Evolutionary conservation across 78 protist species (phyloP).

Genomic region (Bigelowiella natans): DNA sequence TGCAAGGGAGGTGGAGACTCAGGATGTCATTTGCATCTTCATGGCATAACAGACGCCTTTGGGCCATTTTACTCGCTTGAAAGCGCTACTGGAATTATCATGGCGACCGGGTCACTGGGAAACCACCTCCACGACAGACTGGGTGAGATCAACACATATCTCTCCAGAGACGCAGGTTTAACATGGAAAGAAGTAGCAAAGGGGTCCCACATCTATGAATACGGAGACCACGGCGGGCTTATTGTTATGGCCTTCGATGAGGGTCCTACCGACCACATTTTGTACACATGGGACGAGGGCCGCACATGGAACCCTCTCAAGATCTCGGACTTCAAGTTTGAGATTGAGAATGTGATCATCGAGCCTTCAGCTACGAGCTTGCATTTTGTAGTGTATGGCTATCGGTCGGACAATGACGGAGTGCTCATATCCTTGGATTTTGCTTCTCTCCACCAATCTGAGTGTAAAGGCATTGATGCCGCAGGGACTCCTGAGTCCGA

Average conservation of each 20-base stretch:
- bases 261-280: neutral
- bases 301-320: neutral
- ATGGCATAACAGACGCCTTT: neutral
- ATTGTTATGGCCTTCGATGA: neutral
- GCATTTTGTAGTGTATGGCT: conserved; percentile 5
- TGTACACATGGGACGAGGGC: conserved; percentile 13
- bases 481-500: neutral
- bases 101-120: conserved; percentile 22
- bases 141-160: neutral
- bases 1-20: neutral
- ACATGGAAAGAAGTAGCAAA: neutral
- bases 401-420: neutral
- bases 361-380: neutral
- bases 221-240: conserved; percentile 18
- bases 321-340: neutral
- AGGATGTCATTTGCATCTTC: neutral
- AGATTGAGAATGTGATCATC: conserved; percentile 1
- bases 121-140: neutral
- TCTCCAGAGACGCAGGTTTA: conserved; percentile 10
- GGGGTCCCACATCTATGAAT: conserved; percentile 19
- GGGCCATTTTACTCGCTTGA: conserved; percentile 10
- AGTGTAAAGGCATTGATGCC: conserved; percentile 15
- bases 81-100: conserved; percentile 6
- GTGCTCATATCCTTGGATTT: conserved; percentile 5
- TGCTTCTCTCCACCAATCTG: neutral